phyloP scores from a whole-genome alignment of 2,329 filamentous ascomycete species.

The Calonectria pseudoreteaudii region DNA sequence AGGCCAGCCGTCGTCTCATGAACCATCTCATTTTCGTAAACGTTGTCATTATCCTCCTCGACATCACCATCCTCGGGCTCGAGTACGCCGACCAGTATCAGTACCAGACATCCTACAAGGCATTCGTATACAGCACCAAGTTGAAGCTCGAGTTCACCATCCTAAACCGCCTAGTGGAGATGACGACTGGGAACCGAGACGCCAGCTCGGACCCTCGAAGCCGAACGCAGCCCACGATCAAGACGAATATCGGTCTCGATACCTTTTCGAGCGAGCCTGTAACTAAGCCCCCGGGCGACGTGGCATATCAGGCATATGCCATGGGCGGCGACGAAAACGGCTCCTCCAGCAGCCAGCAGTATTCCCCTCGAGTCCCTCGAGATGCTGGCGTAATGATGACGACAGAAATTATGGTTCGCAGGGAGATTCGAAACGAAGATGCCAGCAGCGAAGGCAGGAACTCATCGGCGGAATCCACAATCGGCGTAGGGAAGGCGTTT shows the following conservation, averaged over 20 bases:
- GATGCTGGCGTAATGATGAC: conserved; percentile 42
- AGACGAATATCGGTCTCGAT: conserved; percentile 34
- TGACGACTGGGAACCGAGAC: conserved; percentile 43
- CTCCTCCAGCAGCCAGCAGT: neutral
- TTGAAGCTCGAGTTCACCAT: conserved; percentile 56
- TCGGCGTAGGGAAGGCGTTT: conserved; percentile 10
- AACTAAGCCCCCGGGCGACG: conserved; percentile 24
- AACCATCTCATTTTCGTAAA: conserved; percentile 60
- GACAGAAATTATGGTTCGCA: conserved; percentile 37
- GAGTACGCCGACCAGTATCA: conserved; percentile 52
- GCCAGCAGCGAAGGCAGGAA: conserved; percentile 31
- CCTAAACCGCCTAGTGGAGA: conserved; percentile 52
- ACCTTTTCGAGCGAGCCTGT: conserved; percentile 31
- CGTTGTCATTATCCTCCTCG: conserved; percentile 58
- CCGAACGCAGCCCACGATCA: conserved; percentile 25
- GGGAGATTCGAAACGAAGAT: conserved; percentile 35
- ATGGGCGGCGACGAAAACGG: conserved; percentile 37
- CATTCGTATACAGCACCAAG: conserved; percentile 53
- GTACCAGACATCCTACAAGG: conserved; percentile 52
- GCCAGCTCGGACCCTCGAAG: conserved; percentile 39
- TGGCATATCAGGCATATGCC: conserved; percentile 40
- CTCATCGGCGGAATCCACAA: conserved; percentile 31
- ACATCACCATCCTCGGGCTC: conserved; percentile 54
- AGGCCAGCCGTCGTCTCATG: conserved; percentile 40
- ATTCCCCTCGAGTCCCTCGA: neutral